Conservation (phyloP, 1,284 basidiomycete genomes). For the Cutaneotrichosporon mucoides region DNA sequence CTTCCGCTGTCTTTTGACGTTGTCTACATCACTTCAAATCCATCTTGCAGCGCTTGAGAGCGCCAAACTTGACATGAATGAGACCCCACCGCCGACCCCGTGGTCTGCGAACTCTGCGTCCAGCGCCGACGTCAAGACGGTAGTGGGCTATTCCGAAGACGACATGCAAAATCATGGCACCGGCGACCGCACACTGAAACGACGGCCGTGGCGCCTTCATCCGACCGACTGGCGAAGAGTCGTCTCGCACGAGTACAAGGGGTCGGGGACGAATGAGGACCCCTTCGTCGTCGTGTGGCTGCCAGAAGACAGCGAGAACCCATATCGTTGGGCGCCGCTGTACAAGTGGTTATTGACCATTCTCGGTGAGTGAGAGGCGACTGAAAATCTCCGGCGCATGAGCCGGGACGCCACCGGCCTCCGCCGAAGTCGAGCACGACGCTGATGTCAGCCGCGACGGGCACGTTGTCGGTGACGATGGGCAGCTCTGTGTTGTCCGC, state of each 20-base stretch:
- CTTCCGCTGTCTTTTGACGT: no score
- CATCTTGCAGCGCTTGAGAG: no score
- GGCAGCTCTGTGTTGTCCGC: conserved; percentile 24
- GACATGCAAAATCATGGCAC: not conserved
- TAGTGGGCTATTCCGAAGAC: not conserved
- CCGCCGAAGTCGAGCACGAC: not conserved
- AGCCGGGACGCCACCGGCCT: not conserved
- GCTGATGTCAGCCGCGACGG: conserved; percentile 14
- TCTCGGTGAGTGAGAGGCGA: conserved; percentile 2
- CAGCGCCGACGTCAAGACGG: not conserved
- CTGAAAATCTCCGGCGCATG: not conserved
- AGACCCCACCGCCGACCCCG: no score
- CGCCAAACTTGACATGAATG: no score
- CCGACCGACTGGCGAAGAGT: conserved; percentile 9
- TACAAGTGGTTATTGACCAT: conserved; percentile 35
- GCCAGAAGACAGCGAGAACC: conserved; percentile 30
- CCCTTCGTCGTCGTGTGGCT: conserved; percentile 46
- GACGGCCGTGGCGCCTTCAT: conserved; percentile 5
- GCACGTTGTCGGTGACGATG: conserved; percentile 25
- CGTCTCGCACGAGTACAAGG: conserved; percentile 9
- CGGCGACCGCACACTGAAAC: conserved; percentile 5
- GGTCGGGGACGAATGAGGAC: conserved; percentile 40
- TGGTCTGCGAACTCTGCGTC: not conserved
- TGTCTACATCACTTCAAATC: no score
- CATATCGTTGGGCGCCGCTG: conserved; percentile 20